A percentile compares a stretch with the other conserved stretches of the same genome.
Evolutionary conservation across 306 rosid species (phyloP).

Genomic region (Fagus sylvatica): DNA sequence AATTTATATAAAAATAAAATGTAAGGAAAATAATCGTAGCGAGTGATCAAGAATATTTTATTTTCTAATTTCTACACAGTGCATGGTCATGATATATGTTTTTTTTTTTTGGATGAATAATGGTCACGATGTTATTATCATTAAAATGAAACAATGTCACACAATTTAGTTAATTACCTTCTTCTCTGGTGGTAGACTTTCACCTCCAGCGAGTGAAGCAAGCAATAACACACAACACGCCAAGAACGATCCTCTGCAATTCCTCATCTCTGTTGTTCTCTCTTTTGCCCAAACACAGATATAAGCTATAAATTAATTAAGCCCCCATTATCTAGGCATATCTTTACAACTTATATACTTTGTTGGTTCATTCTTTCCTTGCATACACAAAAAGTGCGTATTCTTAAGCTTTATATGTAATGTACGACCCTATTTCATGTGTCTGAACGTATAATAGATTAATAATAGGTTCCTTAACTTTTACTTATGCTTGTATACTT

Average conservation of each 20-base stretch:
- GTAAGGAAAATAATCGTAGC: neutral
- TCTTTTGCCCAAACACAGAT: constrained; percentile 10
- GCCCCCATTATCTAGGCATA: neutral
- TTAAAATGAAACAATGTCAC: no score
- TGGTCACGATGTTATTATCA: no score
- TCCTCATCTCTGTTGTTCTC: constrained; percentile 20
- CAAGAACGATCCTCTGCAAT: constrained; percentile 11
- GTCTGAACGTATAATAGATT: neutral
- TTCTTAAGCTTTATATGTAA: constrained; percentile 19
- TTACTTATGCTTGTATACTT: constrained; percentile 35
- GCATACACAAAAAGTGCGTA: constrained; percentile 38
- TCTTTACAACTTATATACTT: constrained; percentile 3
- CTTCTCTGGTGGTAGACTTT: constrained; percentile 34
- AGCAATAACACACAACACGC: constrained; percentile 34
- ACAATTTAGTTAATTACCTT: constrained; percentile 33
- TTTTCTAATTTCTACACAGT: neutral
- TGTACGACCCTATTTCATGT: neutral
- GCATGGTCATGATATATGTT: neutral
- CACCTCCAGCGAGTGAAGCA: constrained; percentile 37
- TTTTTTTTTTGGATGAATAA: neutral
- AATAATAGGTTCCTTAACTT: constrained; percentile 35
- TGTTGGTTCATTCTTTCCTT: constrained; percentile 53
- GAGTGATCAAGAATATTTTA: neutral
- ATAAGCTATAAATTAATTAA: neutral
- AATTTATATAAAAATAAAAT: neutral